Percentiles rank a stretch among this genome's conserved stretches.
These are phyloP conservation scores for Platismatia glauca DNA, from an alignment of 495 filamentous ascomycete genomes.

Conservation along the genomic window DNA sequence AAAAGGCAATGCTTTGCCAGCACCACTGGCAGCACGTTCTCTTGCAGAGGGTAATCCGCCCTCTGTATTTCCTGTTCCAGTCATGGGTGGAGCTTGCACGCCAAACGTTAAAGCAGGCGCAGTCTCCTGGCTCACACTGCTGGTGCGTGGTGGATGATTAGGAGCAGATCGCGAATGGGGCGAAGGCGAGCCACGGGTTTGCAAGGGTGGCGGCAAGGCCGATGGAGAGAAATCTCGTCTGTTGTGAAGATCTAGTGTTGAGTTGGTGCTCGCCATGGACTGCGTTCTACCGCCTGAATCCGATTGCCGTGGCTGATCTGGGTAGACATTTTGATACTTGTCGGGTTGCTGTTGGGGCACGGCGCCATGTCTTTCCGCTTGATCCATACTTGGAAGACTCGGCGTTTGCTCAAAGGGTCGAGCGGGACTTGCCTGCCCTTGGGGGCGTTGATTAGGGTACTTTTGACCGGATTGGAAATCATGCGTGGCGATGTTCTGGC, in stretches of 20 bases:
- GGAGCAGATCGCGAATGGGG: conserved; percentile 18
- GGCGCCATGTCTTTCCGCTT: neutral
- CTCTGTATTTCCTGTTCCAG: conserved; percentile 14
- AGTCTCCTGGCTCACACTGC: conserved; percentile 46
- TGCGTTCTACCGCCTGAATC: conserved; percentile 20
- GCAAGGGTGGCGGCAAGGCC: conserved; percentile 31
- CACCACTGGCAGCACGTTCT: conserved; percentile 18
- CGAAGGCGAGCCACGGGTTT: conserved; percentile 25
- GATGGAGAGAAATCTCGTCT: conserved; percentile 35
- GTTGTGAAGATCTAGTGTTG: conserved; percentile 27
- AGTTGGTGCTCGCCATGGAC: conserved; percentile 24
- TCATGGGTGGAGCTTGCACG: conserved; percentile 25
- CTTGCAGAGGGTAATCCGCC: neutral
- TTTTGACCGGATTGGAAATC: conserved; percentile 13
- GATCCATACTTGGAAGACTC: conserved; percentile 12
- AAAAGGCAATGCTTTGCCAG: conserved; percentile 48
- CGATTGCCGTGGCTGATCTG: conserved; percentile 16
- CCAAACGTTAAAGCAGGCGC: conserved; percentile 23
- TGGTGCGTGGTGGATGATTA: conserved; percentile 49
- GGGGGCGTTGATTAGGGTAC: conserved; percentile 5
- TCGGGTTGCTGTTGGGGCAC: neutral
- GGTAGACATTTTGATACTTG: conserved; percentile 2
- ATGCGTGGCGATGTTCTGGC: conserved; percentile 7
- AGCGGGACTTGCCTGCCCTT: conserved; percentile 2
- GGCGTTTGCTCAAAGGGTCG: conserved; percentile 1